Evolutionary conservation across 2,329 filamentous ascomycete genomes (phyloP).

Genomic region (Fusarium haematococcum): DNA sequence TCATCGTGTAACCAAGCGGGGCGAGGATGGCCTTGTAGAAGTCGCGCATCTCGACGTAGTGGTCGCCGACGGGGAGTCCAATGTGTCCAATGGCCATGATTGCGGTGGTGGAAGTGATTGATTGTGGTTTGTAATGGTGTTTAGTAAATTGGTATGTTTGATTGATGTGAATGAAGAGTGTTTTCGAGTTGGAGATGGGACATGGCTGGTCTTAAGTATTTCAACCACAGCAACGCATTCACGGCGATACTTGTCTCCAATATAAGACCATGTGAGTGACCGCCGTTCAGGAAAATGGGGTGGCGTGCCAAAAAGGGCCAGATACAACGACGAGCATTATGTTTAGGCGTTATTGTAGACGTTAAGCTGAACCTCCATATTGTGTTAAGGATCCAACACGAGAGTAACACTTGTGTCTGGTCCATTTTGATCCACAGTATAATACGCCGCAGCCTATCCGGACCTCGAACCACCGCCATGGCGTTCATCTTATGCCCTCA

Average conservation of each 20-base stretch:
- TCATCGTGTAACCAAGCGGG: conserved; percentile 41
- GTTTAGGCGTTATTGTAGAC: neutral
- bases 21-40: conserved; percentile 44
- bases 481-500: neutral
- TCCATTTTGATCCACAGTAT: neutral
- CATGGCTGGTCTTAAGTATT: conserved; percentile 17
- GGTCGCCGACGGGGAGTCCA: conserved; percentile 38
- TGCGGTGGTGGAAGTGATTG: neutral
- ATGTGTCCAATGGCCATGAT: conserved; percentile 40
- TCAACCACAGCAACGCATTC: neutral
- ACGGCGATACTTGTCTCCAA: neutral
- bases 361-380: neutral
- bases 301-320: neutral
- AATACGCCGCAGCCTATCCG: neutral
- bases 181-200: neutral
- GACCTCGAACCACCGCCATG: neutral
- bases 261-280: neutral
- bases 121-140: neutral
- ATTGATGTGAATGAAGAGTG: neutral
- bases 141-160: neutral
- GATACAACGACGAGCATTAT: neutral
- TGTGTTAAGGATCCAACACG: neutral
- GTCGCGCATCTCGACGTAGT: conserved; percentile 44
- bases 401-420: neutral
- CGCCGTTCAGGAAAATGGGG: neutral